Percentiles rank a stretch among this genome's conserved stretches.
These are phyloP conservation scores for Rugonectria rugulosa DNA, from an alignment of 2,329 filamentous ascomycete species.

Conservation along the genomic window DNA sequence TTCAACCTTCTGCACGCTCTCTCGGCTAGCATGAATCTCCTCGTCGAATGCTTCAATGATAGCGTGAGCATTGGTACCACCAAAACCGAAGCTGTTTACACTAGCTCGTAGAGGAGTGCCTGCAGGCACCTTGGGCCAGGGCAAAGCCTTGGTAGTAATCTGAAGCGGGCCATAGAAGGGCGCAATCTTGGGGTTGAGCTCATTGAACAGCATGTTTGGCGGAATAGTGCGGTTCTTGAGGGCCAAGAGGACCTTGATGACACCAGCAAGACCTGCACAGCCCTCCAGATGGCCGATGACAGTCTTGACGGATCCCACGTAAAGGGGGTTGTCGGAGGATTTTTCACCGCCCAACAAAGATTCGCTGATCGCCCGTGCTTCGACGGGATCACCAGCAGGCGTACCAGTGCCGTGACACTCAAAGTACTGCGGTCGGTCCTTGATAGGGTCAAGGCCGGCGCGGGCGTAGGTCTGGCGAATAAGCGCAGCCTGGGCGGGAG, in stretches of 20 bases:
- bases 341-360: constrained; percentile 42
- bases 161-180: constrained; percentile 26
- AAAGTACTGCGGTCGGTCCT: constrained; percentile 50
- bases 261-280: constrained; percentile 54
- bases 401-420: constrained; percentile 47
- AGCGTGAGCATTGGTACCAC: too few relatives aligned
- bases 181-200: constrained; percentile 50
- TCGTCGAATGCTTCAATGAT: constrained; percentile 20
- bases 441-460: constrained; percentile 44
- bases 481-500: constrained; percentile 47
- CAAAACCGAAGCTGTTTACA: constrained; percentile 31
- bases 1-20: not conserved
- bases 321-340: constrained; percentile 27
- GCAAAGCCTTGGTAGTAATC: constrained; percentile 19
- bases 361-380: constrained; percentile 54
- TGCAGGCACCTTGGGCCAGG: constrained; percentile 16
- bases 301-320: constrained; percentile 55
- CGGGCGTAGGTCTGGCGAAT: constrained; percentile 47
- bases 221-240: constrained; percentile 55
- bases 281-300: constrained; percentile 59
- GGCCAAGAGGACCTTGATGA: constrained; percentile 57
- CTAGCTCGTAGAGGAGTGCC: constrained; percentile 19
- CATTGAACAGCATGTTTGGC: constrained; percentile 56
- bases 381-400: constrained; percentile 56
- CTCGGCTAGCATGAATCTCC: not conserved